Base-by-base conservation (phyloP, 2,329 filamentous ascomycete species). In the Daldinia sp. region DNA sequence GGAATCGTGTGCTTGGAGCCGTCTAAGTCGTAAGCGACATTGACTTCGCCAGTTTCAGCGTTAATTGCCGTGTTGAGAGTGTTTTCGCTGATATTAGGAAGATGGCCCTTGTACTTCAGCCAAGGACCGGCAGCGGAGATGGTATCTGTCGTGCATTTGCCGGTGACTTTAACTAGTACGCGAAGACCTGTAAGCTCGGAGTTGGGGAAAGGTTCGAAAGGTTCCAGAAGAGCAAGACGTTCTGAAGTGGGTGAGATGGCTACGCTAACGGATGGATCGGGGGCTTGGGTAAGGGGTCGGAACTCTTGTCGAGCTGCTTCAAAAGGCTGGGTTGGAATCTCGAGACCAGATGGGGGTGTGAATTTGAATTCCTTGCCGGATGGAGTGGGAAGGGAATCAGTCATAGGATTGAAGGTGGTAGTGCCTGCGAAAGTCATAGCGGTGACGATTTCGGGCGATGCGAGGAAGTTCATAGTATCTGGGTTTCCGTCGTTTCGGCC, bases 31-130 rank as follows among this genome's bases (percentile, higher is more conserved):
- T 97, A 96, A 4, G 95, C 96, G 20, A 88, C 90, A 81, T 98
- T 98, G 72, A 96, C 94, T 81, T 97, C 94, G 74, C 91, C 92
- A 0, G 95, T 99, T 70, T 93, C 93, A 48, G 92, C 94, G 81
- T 98, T 98, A 78, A 94, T 87, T 67, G 96, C 96, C 60, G 94
- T 96, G 82, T 98, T 98, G 73, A 99, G 89, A 2, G 96, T 99
- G 87, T 99, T 99, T 78, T 93, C 93, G 74, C 91, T 92, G 81
- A 99, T 99, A 85, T 99, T 99, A 80, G 96, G 93, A 70, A 99
- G 89, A 82, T 99, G 96, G 70, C 96, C 96, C 86, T 98, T 98
- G 89, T 98, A 99, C 83, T 98, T 98, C 74, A 99, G 89, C 95
- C 95, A 98, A 15, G 95, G 95, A 5, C 95, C 95, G 0, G 95